Evolutionary conservation across 805 yeast species (phyloP).

Genomic region (Kregervanrija delftensis): DNA sequence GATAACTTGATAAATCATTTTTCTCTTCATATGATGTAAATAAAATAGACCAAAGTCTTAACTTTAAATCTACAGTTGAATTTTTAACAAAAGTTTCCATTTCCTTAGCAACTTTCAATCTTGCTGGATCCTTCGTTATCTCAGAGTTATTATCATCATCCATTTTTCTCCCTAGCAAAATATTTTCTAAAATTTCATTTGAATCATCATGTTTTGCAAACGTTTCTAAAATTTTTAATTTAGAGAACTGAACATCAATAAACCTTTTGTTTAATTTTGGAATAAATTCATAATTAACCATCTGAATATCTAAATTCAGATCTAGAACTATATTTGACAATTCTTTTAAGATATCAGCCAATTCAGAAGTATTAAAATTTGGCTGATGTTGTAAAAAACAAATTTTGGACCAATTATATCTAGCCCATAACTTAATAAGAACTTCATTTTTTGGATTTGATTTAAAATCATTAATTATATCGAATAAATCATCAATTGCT

Average conservation of each 20-base stretch:
- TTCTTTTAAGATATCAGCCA: conserved; percentile 25
- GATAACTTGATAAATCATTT: conserved; percentile 29
- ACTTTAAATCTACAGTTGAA: conserved; percentile 59
- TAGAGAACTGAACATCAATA: conserved; percentile 58
- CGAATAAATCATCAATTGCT: conserved; percentile 26
- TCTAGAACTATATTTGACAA: conserved; percentile 19
- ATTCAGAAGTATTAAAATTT: conserved; percentile 24
- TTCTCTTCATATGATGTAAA: conserved; percentile 44
- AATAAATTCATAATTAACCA: conserved; percentile 54
- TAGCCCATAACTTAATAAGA: conserved; percentile 18
- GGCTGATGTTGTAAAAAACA: conserved; percentile 33
- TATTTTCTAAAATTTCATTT: conserved; percentile 18
- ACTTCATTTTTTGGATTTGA: not conserved
- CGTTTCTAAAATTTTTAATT: conserved; percentile 60
- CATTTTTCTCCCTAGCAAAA: conserved; percentile 10
- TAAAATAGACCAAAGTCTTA: conserved; percentile 71
- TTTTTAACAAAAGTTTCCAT: conserved; percentile 53
- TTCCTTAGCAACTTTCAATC: conserved; percentile 36
- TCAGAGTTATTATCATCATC: conserved; percentile 9
- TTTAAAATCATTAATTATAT: conserved; percentile 1
- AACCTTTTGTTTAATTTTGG: conserved; percentile 45
- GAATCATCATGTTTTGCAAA: conserved; percentile 45
- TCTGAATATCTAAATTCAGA: conserved; percentile 28
- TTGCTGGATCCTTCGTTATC: conserved; percentile 16
- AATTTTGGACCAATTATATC: conserved; percentile 44